Conservation (phyloP, 2,329 filamentous ascomycete genomes). For the Myriosclerotinia duriaeana region DNA sequence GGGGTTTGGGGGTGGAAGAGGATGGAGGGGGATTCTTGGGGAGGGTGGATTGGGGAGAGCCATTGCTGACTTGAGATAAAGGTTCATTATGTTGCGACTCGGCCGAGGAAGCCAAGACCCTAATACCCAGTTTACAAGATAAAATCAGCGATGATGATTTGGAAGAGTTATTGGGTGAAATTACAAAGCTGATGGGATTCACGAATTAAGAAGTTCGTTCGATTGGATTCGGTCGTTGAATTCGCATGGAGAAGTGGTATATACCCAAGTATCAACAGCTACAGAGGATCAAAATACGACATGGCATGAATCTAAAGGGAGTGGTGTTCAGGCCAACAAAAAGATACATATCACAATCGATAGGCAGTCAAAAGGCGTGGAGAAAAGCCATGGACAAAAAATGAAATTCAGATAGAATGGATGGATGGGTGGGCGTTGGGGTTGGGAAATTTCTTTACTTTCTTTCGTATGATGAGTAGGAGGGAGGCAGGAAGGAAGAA, state of each 20-base stretch:
- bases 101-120: constrained; percentile 91
- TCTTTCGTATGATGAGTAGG: background rate
- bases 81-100: constrained; percentile 89
- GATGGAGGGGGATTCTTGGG: too few relatives aligned
- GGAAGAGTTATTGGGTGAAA: constrained; percentile 84
- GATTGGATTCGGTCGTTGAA: background rate
- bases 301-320: background rate
- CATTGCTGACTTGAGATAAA: constrained; percentile 25
- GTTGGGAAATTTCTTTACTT: background rate
- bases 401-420: background rate
- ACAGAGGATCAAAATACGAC: background rate
- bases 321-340: background rate
- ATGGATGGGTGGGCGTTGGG: constrained; percentile 8
- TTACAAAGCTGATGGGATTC: constrained; percentile 67
- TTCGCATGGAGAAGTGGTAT: background rate
- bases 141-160: constrained; percentile 91
- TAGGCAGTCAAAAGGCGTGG: background rate
- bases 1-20: background rate
- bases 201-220: constrained; percentile 8
- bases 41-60: too few relatives aligned
- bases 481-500: background rate
- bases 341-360: background rate
- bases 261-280: background rate
- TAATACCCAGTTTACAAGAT: constrained; percentile 83
- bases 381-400: background rate